These are phyloP conservation scores for Thoreauomyces humboldtii DNA, from an alignment of 192 early-diverging fungal species.

Conservation along the genomic window DNA sequence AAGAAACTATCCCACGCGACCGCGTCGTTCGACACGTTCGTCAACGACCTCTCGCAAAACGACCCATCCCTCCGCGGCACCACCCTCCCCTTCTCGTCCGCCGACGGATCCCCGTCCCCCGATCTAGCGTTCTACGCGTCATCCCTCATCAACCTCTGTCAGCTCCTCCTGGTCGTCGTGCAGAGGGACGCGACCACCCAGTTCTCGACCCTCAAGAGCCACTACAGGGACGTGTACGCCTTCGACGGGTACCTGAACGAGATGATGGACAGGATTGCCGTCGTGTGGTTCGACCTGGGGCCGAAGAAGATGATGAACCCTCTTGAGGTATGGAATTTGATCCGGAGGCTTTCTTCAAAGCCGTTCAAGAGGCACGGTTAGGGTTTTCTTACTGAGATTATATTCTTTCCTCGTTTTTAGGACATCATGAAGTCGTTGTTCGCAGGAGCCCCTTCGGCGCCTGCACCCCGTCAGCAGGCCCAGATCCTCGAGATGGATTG, in stretches of 20 bases:
- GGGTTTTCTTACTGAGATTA: neutral
- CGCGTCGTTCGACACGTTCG: constrained; percentile 38
- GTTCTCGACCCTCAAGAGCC: constrained; percentile 29
- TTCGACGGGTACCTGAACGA: constrained; percentile 33
- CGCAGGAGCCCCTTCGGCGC: constrained; percentile 5
- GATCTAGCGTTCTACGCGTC: constrained; percentile 41
- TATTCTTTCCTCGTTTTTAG: constrained; percentile 5
- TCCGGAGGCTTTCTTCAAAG: neutral
- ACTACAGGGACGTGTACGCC: constrained; percentile 30
- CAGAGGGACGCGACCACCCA: constrained; percentile 59
- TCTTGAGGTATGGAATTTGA: constrained; percentile 35
- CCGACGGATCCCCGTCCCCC: constrained; percentile 26
- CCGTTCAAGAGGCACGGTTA: too few species aligned
- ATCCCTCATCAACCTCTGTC: constrained; percentile 53
- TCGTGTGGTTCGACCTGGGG: constrained; percentile 34
- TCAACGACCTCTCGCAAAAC: constrained; percentile 5
- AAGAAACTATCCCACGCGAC: constrained; percentile 47
- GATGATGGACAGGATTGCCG: constrained; percentile 36
- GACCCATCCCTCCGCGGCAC: neutral
- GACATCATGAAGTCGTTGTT: constrained; percentile 46
- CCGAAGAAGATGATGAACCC: constrained; percentile 36
- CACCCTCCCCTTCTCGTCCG: neutral
- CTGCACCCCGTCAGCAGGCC: neutral
- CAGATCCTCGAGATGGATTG: neutral
- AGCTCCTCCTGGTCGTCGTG: constrained; percentile 63